Evolutionary conservation across 2,329 filamentous ascomycete genomes (phyloP), one percentile per base, ranked within the genome.

Genomic region (Pochonia chlamydosporia): DNA sequence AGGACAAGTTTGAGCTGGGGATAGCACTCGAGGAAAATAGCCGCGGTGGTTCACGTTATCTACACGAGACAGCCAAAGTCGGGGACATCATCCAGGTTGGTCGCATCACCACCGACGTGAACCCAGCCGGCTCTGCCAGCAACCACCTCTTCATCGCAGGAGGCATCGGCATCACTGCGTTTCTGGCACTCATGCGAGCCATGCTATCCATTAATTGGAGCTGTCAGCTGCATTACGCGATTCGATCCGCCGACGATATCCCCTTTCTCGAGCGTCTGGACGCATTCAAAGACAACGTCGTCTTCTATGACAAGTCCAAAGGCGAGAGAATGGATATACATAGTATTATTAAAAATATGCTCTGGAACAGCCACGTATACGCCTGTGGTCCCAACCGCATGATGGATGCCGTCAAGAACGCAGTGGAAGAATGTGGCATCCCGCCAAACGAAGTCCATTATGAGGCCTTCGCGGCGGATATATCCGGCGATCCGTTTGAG

Each of bases 111-210:
- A 58, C 64, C 0, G 75, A 71, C 36, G 70, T 82, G 21, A 70
- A 71, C 2, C 61, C 72, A 2, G 67, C 65, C 0, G 57, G 49
- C 3, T 63, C 70, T 1, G 77, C 77, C 7, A 79, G 76, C 52
- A 70, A 76, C 43, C 81, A 85, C 52, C 68, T 85, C 33, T 79
- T 85, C 55, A 75, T 87, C 25, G 79, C 73, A 0, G 82, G 78
- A 9, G 83, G 82, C 0, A 79, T 86, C 25, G 83, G 82, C 1
- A 76, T 86, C 51, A 86, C 83, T 2, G 82, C 82, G 0, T 85
- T 85, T 52, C 56, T 86, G 8, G 56, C 67, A 1, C 64, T 80
- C 21, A 57, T 79, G 3, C 63, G 74, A 42, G 44, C 25, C 1
- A 71, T 71, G 49, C 58, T 63, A 14, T 26, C 54, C 4, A 74